Evolutionary conservation across 2,329 filamentous ascomycete species (phyloP).

Genomic region (Magnaporthiopsis rhizophila): DNA sequence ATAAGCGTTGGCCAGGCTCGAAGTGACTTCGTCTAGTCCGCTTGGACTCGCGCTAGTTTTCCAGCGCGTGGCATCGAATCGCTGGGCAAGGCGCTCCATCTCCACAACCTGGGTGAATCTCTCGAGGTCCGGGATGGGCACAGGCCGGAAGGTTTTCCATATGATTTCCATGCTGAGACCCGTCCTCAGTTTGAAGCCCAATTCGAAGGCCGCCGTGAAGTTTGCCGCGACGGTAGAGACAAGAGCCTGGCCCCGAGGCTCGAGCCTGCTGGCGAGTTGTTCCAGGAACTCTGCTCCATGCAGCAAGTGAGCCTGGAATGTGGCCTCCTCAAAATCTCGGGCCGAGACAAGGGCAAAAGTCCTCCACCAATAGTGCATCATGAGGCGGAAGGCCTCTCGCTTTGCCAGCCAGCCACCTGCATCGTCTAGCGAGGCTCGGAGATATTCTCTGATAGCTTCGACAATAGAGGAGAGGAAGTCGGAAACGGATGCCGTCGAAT

Average conservation of each 20-base stretch:
- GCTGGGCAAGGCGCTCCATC: constrained; percentile 46
- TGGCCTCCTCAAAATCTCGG: constrained; percentile 49
- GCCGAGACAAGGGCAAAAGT: constrained; percentile 40
- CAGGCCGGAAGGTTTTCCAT: constrained; percentile 66
- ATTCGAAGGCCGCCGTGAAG: constrained; percentile 51
- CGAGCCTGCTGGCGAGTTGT: constrained; percentile 18
- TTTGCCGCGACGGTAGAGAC: constrained; percentile 29
- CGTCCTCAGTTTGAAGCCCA: constrained; percentile 64
- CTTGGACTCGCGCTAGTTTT: constrained; percentile 42
- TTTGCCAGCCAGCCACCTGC: constrained; percentile 21
- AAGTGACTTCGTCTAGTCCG: constrained; percentile 45
- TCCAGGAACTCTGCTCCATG: constrained; percentile 38
- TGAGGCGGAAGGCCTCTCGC: background rate
- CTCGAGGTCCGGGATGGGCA: constrained; percentile 38
- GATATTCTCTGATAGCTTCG: constrained; percentile 32
- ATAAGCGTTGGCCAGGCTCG: constrained; percentile 48
- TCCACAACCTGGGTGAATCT: constrained; percentile 38
- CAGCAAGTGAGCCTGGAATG: constrained; percentile 54
- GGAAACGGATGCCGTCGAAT: constrained; percentile 49
- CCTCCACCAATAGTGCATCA: constrained; percentile 47
- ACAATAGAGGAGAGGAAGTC: constrained; percentile 41
- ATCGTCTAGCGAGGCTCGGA: constrained; percentile 24
- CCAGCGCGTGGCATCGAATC: constrained; percentile 56
- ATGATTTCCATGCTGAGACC: constrained; percentile 73
- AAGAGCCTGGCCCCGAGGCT: constrained; percentile 27